Base-by-base conservation (phyloP, 148 eudicot genomes). In the Chenopodium suecicum region DNA sequence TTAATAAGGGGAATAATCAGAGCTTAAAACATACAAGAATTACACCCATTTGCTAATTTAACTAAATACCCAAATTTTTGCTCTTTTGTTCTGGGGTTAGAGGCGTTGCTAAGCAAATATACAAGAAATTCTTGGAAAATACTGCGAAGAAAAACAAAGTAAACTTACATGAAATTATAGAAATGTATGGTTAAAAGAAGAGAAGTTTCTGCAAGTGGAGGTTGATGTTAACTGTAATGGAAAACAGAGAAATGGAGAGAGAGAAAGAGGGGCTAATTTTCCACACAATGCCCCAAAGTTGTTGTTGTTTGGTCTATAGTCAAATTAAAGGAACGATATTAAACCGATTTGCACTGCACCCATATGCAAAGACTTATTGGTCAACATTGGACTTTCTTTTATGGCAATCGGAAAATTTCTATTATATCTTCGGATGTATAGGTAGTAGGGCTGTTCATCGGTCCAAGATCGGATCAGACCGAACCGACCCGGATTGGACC, bases 131-230 rank as follows among this genome's bases (percentile, higher is more conserved):
- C 29, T 9, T 14, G 48, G 22, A 60, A 58, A 22, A 6, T 47
- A 29, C 0, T n/a, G 69, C 1, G 2, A 34, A 34, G 19, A 9
- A 16, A 6, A 8, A 10, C 12, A 54, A 5, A 8, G 23, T 52
- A 0, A 25, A 54, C 80, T 82, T 76, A 82, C 80, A 4, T 46
- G 76, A 2, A 63, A 69, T 72, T 22, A 19, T 2, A 47, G 54
- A 54, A 56, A 7, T 11, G n/a, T 12, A 52, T 13, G 12, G 11
- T 20, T 32, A 5, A 70, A 0, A 25, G 64, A 46, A 22, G 27
- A 22, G 25, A 37, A 25, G 20, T 47, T 25, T 60, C 13, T 32
- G 81, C 8, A 70, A 69, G n/a, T 48, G 47, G 10, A 27, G 75
- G 1, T 69, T 71, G 80, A 63, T 16, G 70, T 23, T 31, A 66